Percentiles rank a stretch among this genome's conserved stretches.
phyloP scores from a whole-genome alignment of 805 yeast genomes.

The Ogataea dorogensis region DNA sequence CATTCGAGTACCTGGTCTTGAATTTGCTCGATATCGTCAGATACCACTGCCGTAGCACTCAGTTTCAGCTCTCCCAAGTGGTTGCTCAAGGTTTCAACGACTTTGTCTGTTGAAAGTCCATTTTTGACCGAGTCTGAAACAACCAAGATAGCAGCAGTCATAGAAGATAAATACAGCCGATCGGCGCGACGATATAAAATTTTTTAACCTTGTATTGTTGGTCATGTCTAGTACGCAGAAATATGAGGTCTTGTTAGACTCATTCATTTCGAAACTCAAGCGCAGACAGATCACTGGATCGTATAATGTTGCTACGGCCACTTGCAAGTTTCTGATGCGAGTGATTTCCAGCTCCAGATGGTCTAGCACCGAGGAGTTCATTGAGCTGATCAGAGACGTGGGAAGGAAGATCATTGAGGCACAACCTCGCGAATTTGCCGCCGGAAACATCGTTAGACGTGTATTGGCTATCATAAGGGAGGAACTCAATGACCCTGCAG shows the following conservation, averaged over 20 bases:
- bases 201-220: background rate
- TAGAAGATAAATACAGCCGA: constrained; percentile 4
- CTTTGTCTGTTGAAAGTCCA: constrained; percentile 35
- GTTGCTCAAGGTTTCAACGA: constrained; percentile 30
- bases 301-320: constrained; percentile 76
- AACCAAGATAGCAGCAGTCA: constrained; percentile 35
- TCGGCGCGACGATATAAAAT: constrained; percentile 8
- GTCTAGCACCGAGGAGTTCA: constrained; percentile 72
- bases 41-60: constrained; percentile 29
- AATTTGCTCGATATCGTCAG: constrained; percentile 38
- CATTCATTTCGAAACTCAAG: constrained; percentile 52
- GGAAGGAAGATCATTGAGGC: constrained; percentile 73
- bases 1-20: constrained; percentile 29
- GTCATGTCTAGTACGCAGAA: constrained; percentile 24
- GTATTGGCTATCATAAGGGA: constrained; percentile 85
- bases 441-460: constrained; percentile 89
- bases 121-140: constrained; percentile 41
- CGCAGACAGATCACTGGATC: constrained; percentile 85
- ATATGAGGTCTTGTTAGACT: constrained; percentile 32
- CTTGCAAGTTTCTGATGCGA: constrained; percentile 82
- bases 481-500: constrained; percentile 57
- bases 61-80: constrained; percentile 14
- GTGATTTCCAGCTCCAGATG: constrained; percentile 89
- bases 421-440: constrained; percentile 83
- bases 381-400: constrained; percentile 65